Evolutionary conservation across 2,329 filamentous ascomycete species (phyloP).

Genomic region (Fusarium napiforme): DNA sequence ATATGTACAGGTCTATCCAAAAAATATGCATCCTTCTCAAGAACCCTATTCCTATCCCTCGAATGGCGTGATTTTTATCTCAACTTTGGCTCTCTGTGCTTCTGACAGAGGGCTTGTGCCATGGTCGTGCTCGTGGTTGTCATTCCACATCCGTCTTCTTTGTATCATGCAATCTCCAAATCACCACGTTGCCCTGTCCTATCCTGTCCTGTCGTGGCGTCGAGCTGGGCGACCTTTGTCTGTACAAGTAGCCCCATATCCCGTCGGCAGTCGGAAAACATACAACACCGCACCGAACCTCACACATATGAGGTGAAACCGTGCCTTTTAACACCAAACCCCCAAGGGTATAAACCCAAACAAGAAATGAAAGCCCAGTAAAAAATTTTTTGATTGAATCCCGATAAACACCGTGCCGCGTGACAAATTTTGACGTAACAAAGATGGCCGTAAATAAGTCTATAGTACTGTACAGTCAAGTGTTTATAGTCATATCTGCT

Average conservation of each 20-base stretch:
- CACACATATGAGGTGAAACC: conserved; percentile 1
- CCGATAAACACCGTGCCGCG: conserved; percentile 38
- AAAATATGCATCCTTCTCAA: conserved; percentile 30
- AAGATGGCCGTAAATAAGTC: conserved; percentile 43
- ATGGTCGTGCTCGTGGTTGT: neutral
- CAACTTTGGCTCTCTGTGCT: conserved; percentile 4
- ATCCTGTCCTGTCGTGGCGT: conserved; percentile 10
- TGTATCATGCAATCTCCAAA: conserved; percentile 12
- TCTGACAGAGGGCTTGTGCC: conserved; percentile 2
- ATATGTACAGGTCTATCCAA: conserved; percentile 28
- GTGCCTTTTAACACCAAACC: conserved; percentile 23
- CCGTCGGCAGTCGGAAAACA: conserved; percentile 12
- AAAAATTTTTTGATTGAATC: neutral
- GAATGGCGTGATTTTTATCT: neutral
- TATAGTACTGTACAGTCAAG: conserved; percentile 41
- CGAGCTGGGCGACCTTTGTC: conserved; percentile 9
- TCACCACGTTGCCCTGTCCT: conserved; percentile 13
- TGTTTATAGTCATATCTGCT: neutral
- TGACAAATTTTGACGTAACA: conserved; percentile 39
- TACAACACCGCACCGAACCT: conserved; percentile 23
- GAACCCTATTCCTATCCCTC: neutral
- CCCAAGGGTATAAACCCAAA: conserved; percentile 21
- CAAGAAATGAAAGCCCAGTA: conserved; percentile 14
- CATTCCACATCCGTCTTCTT: conserved; percentile 5
- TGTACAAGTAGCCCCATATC: conserved; percentile 12